Evolutionary conservation across 129 eudicot genomes (phyloP).

Genomic region (Lactuca sativa): DNA sequence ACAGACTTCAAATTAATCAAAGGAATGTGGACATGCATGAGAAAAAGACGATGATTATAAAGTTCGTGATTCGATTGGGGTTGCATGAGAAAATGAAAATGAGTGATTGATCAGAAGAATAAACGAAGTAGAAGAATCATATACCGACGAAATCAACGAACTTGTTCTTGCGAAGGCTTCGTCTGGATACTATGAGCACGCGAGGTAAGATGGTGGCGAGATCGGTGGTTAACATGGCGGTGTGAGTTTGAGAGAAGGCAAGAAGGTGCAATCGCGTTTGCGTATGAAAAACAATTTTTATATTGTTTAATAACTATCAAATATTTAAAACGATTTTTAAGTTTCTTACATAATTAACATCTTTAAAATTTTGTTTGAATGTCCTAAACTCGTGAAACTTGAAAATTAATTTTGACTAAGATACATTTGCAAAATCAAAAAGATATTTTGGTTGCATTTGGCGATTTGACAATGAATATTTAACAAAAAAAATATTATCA

Average conservation of each 20-base stretch:
- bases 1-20: neutral
- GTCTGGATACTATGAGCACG: slow-evolving; percentile 81
- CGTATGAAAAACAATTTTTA: neutral
- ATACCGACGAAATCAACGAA: slow-evolving; percentile 95
- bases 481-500: no score
- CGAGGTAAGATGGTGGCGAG: slow-evolving; percentile 79
- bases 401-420: neutral
- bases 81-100: neutral
- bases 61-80: neutral
- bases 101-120: neutral
- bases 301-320: neutral
- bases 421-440: no score
- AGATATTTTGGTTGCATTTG: no score
- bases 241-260: neutral
- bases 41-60: neutral
- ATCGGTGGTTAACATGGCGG: slow-evolving; percentile 49
- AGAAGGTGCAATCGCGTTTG: neutral
- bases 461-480: no score
- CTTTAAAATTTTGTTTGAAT: no score
- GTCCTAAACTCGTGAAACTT: no score
- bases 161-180: slow-evolving; percentile 95
- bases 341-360: neutral
- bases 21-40: slow-evolving; percentile 4
- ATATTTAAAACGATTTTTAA: neutral
- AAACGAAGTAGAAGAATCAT: neutral